Base-by-base conservation (phyloP, 768 basidiomycete genomes). In the Gymnopilus junonius region DNA sequence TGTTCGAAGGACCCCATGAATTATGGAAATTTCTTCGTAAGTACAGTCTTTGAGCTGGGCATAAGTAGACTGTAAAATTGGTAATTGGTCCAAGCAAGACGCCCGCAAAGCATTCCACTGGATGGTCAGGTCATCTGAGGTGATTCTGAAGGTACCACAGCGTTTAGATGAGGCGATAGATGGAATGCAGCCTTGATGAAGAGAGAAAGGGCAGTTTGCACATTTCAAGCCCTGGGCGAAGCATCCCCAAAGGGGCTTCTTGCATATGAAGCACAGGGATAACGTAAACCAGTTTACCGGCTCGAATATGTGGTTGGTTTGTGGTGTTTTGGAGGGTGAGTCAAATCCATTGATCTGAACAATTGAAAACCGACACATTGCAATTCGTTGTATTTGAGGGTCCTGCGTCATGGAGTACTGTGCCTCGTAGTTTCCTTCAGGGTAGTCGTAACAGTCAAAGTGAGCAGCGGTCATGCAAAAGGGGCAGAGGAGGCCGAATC, bases 381-480 rank as follows among this genome's bases (percentile, higher is more conserved):
- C 88, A 43, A 89, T 79, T 50, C 83, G 85, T 69, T 84, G 86
- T 5, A 82, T 77, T 61, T 79, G 74, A 29, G 72, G 65, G 66
- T 86, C 85, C 12, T 79, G 68, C 17, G 75, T 67, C 64, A 80
- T 73, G 20, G 78, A 70, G 65, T 91, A 91, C 65, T 88, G 82
- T 6, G 82, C 71, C 61, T 86, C 73, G 61, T 83, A 79, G 65
- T 83, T 88, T 25, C 90, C 91, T 53, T 85, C 83, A 6, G 87
- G 84, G 62, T 87, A 81, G 66, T 91, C 87, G 68, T 92, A 93
- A 76, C 93, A 95, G 65, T 88, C 86, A 61, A 92, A 85, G 73
- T 95, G 93, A 7, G 92, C 85, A 1, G 81, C 76, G 62, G 86
- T 89, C 71, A 84, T 79, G 74, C 93, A 93, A 53, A 88, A 82